Base-by-base conservation (phyloP, 2,329 filamentous ascomycete genomes). In the Lachnellula subtilissima region DNA sequence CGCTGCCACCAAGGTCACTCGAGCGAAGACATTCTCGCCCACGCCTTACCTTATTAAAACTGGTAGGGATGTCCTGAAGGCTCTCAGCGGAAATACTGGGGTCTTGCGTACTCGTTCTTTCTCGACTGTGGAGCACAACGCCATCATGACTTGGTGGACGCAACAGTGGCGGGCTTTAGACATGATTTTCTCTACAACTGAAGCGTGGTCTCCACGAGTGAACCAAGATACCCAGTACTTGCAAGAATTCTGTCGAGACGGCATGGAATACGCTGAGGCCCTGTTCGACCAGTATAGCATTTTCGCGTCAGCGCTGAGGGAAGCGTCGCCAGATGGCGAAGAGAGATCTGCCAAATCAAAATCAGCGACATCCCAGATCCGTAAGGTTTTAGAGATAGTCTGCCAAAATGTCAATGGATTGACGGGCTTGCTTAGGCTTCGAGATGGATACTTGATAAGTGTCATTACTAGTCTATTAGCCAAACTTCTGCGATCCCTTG, bases 161-260 rank as follows among this genome's bases (percentile, higher is more conserved):
- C 82, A 84, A 55, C 82, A 92, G 64, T 99, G 95, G 95, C 80
- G 82, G 55, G 86, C 85, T 47, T 78, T 97, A 45, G 87, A 86
- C 43, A 86, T 87, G 54, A 89, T 93, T 15, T 97, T 97, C 67
- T 78, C 84, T 43, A 85, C 87, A 58, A 95, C 92, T 3, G 91
- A 96, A 68, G 75, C 76, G 11, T 99, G 94, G 94, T 91, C 90
- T 61, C 76, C 60, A 39, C 60, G 63, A 48, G 74, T 89, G n/a
- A 76, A 84, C 56, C 81, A 79, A 49, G 74, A 54, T 72, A 78
- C 54, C 71, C 52, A 61, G 19, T 78, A 83, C 53, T 92, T 99
- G 89, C 87, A 91, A 65, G 86, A 96, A 55, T 97, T 97, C 67
- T 97, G 92, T 69, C 86, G 94, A 62, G 91, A 96, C 68, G 89